Evolutionary conservation across 352 stramenopile genomes (phyloP), one percentile per base, ranked within the genome.

Genomic region (Lagenidium sp.): DNA sequence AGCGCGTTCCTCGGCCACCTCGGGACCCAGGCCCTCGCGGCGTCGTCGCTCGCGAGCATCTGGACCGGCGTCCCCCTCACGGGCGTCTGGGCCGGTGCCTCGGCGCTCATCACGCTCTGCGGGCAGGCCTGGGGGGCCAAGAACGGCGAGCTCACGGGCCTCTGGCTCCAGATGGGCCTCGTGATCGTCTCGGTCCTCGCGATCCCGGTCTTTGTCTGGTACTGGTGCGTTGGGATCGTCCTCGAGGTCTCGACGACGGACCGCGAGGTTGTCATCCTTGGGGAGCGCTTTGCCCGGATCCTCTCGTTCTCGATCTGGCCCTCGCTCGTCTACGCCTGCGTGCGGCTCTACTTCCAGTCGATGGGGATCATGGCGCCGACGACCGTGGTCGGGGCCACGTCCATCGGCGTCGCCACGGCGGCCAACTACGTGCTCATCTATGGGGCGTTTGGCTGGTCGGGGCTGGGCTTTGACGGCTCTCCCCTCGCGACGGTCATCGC

Each of bases 331-430:
- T 91, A 91, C 57, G 78, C 70, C 4, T 91, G 78, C 46, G 56
- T 87, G 40, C 69, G 79, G 0, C 62, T 84, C 10, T 92, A 92
- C 61, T 88, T 92, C 54, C 79, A 92, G 49, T 79, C 74, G 0
- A 86, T 92, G 68, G 72, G 73, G 15, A 83, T 86, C 57, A 82
- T 86, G 59, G 63, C 65, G 3, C 72, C 78, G 10, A 84, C 80
- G 4, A 90, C 75, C 2, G 50, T 85, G 15, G 76, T 88, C 8
- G 78, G 78, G 8, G 61, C 68, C 15, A 38, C 82, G 11, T 86
- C 78, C 19, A 85, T 91, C 35, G 54, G 57, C 11, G 63, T 91
- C 7, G 72, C 78, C 0, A 60, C 65, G 44, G 60, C 50, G 1
- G 65, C 65, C 51, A 91, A 91, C 61, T 91, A 88, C 31, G 20